Evolutionary conservation across 2,329 filamentous ascomycete species (phyloP).

Genomic region (Ceratocystis huliohia): DNA sequence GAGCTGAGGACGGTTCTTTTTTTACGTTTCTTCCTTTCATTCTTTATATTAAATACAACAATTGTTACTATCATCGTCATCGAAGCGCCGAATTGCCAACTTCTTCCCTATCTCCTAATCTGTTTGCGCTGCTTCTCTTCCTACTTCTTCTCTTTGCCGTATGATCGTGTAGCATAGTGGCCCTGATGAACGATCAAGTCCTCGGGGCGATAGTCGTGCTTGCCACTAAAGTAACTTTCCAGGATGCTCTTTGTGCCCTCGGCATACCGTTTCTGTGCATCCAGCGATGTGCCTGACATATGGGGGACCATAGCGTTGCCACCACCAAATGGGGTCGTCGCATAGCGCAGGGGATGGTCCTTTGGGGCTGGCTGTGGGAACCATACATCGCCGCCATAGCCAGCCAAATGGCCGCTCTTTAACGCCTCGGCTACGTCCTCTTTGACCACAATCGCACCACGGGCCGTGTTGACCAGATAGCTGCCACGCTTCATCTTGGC

Average conservation of each 20-base stretch:
- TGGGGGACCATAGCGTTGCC: constrained; percentile 98
- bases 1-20: constrained; percentile 22
- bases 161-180: constrained; percentile 90
- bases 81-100: not conserved
- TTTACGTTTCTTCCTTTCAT: not conserved
- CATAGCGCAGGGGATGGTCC: constrained; percentile 85
- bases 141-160: constrained; percentile 47
- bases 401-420: constrained; percentile 78
- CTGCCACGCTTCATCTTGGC: constrained; percentile 98
- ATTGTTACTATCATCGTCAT: not conserved
- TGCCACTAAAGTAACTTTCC: constrained; percentile 77
- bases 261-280: constrained; percentile 88
- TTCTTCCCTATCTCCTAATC: not conserved
- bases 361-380: constrained; percentile 92
- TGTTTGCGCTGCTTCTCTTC: constrained; percentile 34
- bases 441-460: constrained; percentile 98
- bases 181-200: constrained; percentile 84
- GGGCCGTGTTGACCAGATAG: constrained; percentile 97
- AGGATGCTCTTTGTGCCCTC: constrained; percentile 81
- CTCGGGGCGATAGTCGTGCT: constrained; percentile 74
- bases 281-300: constrained; percentile 98
- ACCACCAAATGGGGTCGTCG: constrained; percentile 88
- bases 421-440: constrained; percentile 93
- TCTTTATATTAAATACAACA: constrained; percentile 7
- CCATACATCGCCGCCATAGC: constrained; percentile 86